Evolutionary conservation across 495 filamentous ascomycete genomes (phyloP).

Genomic region (Aspergillus baeticus): DNA sequence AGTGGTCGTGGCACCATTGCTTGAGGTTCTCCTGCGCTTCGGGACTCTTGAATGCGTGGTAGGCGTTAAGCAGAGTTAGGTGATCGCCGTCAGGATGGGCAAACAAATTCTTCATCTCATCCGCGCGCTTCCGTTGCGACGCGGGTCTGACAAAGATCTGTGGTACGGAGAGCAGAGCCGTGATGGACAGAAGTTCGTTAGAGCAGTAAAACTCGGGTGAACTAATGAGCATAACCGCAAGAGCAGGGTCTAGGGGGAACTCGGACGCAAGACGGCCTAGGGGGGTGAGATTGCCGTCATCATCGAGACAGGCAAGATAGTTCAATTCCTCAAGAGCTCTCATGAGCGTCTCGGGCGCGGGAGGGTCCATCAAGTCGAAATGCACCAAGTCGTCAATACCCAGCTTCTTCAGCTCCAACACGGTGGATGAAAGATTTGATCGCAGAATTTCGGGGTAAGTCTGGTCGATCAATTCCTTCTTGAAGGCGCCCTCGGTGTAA

Average conservation of each 20-base stretch:
- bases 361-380: constrained; percentile 98
- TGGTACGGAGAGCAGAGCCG: constrained; percentile 88
- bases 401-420: constrained; percentile 95
- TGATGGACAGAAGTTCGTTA: constrained; percentile 95
- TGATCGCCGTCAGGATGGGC: constrained; percentile 93
- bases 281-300: constrained; percentile 86
- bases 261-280: constrained; percentile 89
- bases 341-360: constrained; percentile 98
- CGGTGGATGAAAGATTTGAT: constrained; percentile 91
- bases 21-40: constrained; percentile 72
- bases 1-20: constrained; percentile 97
- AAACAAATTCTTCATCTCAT: constrained; percentile 96
- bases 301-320: constrained; percentile 93
- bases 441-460: constrained; percentile 95
- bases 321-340: constrained; percentile 97
- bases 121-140: constrained; percentile 81
- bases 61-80: constrained; percentile 93
- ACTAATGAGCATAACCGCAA: constrained; percentile 97
- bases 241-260: constrained; percentile 90
- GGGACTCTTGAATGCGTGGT: constrained; percentile 88
- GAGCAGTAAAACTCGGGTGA: constrained; percentile 99
- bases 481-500: constrained; percentile 95
- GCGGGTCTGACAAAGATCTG: constrained; percentile 91
- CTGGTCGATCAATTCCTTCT: constrained; percentile 95
- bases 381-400: constrained; percentile 95